phyloP scores from a whole-genome alignment of 257 asterid species.

The Solanum okadae region DNA sequence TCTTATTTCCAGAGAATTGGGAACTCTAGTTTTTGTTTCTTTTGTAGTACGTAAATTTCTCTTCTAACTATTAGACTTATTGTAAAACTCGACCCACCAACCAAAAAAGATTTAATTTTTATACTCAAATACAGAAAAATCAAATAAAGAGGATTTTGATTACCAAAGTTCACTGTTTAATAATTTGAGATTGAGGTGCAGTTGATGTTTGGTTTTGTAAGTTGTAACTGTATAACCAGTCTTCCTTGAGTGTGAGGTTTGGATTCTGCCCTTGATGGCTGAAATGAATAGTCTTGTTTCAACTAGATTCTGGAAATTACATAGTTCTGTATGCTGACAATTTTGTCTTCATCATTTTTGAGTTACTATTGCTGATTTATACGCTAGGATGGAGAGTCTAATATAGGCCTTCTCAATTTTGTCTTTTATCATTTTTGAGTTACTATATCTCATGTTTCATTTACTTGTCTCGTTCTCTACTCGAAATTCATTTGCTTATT shows the following conservation, averaged over 20 bases:
- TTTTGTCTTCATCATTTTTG: background rate
- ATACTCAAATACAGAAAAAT: background rate
- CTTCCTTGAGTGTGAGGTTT: background rate
- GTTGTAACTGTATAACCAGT: background rate
- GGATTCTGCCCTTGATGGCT: background rate
- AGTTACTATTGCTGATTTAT: background rate
- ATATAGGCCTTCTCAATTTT: background rate
- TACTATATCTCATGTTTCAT: background rate
- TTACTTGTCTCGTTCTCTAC: background rate
- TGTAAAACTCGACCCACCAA: background rate
- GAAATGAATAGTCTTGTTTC: background rate
- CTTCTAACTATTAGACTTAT: background rate
- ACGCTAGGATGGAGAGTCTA: background rate
- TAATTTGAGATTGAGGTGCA: background rate
- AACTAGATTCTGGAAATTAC: background rate
- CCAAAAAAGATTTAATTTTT: background rate
- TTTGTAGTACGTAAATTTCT: background rate
- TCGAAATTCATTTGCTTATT: background rate
- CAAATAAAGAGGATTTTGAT: background rate
- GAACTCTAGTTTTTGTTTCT: background rate
- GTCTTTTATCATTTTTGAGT: background rate
- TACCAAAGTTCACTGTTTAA: background rate
- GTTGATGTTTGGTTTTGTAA: background rate
- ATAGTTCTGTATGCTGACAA: background rate
- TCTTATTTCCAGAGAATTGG: background rate